phyloP scores from a whole-genome alignment of 495 filamentous ascomycete genomes.

The Xanthoparmelia taractica region DNA sequence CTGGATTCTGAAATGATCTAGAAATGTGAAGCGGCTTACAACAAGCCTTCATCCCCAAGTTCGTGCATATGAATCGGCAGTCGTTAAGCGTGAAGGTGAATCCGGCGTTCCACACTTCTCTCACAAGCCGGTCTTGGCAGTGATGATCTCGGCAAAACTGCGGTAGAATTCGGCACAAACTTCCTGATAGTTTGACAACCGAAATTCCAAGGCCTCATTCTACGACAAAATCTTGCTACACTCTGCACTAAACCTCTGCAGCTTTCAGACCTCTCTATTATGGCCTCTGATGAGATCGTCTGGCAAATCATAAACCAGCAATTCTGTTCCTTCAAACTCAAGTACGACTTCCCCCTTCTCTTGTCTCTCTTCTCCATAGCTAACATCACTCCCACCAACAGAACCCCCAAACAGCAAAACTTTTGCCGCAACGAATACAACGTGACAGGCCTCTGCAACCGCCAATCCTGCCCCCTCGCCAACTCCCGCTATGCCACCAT shows the following conservation, averaged over 20 bases:
- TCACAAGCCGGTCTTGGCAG: not conserved
- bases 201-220: not conserved
- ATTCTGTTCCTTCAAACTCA: constrained; percentile 94
- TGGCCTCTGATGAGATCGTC: constrained; percentile 92
- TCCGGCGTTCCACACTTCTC: not conserved
- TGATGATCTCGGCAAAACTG: not conserved
- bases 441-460: constrained; percentile 89
- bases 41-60: not conserved
- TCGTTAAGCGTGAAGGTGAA: not conserved
- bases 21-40: not conserved
- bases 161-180: not conserved
- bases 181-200: not conserved
- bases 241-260: not conserved
- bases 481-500: constrained; percentile 95
- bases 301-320: constrained; percentile 95
- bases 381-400: constrained; percentile 28
- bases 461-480: constrained; percentile 89
- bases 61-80: not conserved
- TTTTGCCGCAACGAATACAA: constrained; percentile 98
- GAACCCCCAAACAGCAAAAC: constrained; percentile 83
- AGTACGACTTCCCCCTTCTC: constrained; percentile 47
- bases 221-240: not conserved
- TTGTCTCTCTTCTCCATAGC: constrained; percentile 5
- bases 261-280: constrained; percentile 26
- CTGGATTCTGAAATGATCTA: not conserved